Conservation (phyloP, 2,329 filamentous ascomycete genomes). For the Nigrograna mackinnonii region DNA sequence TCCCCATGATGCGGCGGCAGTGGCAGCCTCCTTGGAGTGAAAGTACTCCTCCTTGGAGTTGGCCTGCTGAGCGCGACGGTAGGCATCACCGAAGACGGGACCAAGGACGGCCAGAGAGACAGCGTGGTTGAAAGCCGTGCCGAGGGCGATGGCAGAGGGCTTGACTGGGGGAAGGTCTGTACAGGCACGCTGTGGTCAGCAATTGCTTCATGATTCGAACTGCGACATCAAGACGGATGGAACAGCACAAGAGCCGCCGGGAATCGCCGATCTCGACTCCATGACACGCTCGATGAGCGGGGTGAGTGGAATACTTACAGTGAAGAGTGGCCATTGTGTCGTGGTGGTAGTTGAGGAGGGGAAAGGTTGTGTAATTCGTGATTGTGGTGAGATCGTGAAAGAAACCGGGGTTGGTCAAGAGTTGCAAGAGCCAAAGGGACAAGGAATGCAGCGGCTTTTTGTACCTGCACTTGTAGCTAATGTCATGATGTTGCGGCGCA, state of each 20-base stretch:
- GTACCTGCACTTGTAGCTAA: slow-evolving; percentile 20
- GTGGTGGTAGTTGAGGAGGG: slow-evolving; percentile 5
- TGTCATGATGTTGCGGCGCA: slow-evolving; percentile 17
- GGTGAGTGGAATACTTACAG: slow-evolving; percentile 50
- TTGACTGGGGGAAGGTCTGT: slow-evolving; percentile 81
- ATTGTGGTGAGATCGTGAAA: slow-evolving; percentile 8
- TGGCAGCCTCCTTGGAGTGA: slow-evolving; percentile 87
- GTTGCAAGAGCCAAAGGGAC: slow-evolving; percentile 6
- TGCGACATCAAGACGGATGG: too few species aligned
- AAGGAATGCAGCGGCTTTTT: slow-evolving; percentile 36
- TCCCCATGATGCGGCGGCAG: slow-evolving; percentile 86
- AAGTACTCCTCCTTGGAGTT: slow-evolving; percentile 97
- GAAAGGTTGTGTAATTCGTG: background rate
- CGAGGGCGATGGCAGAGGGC: slow-evolving; percentile 95
- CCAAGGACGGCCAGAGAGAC: slow-evolving; percentile 84
- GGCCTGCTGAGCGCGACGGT: slow-evolving; percentile 86
- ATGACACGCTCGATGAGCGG: too few species aligned
- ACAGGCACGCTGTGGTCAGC: too few species aligned
- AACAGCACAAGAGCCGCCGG: too few species aligned
- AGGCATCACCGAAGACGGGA: slow-evolving; percentile 91
- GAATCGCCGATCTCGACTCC: too few species aligned
- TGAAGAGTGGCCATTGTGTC: slow-evolving; percentile 61
- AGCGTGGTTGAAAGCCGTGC: slow-evolving; percentile 93
- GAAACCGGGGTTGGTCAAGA: too few species aligned
- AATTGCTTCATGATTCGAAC: too few species aligned